Base-by-base conservation (phyloP, 352 stramenopile species). In the Pythium brassicae region DNA sequence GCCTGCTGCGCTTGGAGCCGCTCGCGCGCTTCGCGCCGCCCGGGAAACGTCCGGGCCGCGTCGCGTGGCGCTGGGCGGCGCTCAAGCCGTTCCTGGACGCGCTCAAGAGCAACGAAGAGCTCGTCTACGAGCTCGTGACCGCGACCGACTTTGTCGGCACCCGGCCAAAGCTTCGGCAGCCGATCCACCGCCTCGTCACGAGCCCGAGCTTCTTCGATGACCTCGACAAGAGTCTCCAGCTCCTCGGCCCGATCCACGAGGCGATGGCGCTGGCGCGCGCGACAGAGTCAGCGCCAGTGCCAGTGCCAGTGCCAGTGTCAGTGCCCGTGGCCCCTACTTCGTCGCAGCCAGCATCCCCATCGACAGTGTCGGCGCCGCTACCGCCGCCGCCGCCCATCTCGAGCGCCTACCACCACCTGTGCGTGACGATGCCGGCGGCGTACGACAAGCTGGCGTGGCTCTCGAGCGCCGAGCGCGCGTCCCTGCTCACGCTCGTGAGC, bases 141-240 rank as follows among this genome's bases (percentile, higher is more conserved):
- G 37, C 22, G 3, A 22, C n/a, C n/a, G 45, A 53, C 8, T 60
- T 60, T 17, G 9, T 51, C 12, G 20, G 40, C 40, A 32, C 27
- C 1, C 14, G 5, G 23, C n/a, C 27, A 2, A 22, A 54, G 25
- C 50, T 48, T 17, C 54, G 54, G 12, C 4, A 53, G 34, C 54
- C 34, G 6, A 5, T 60, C 11, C 3, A 25, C 7, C 15, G 15
- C 11, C 35, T 53, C 34, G 23, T 60, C 19, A 39, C 47, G 1
- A 14, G 23, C n/a, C 12, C 19, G 10, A 40, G 19, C 25, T 60
- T 60, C 44, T 39, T 60, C n/a, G 54, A 60, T 9, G 32, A 54
- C 8, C 15, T 60, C 6, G 47, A 53, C 19, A 60, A 60, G 54
- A 42, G 34, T n/a, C 27, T 60, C 23, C 45, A 60, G 32, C n/a